Percentiles rank a stretch among this genome's conserved stretches.
Evolutionary conservation across 208 protist genomes (phyloP).

Genomic region (Leishmania gerbilli): DNA sequence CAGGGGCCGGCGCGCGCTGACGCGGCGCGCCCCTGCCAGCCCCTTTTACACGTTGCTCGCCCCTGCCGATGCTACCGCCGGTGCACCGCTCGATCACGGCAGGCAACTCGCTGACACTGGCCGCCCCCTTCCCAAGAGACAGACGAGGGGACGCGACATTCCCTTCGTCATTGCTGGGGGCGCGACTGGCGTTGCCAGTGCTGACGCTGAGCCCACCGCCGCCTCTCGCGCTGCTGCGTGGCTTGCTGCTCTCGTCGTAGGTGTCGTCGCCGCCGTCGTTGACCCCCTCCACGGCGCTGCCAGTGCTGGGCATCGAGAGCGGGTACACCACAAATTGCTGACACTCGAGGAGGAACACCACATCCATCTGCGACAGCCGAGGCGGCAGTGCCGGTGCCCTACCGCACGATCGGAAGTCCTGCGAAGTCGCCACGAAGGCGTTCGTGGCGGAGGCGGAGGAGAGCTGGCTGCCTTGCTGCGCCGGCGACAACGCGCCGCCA

Average conservation of each 20-base stretch:
- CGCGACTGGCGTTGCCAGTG: not conserved
- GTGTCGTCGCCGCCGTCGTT: not conserved
- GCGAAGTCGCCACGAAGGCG: not conserved
- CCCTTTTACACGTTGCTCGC: not conserved
- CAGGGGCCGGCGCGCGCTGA: not conserved
- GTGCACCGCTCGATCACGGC: constrained; percentile 31
- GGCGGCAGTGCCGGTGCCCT: constrained; percentile 7
- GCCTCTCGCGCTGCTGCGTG: not conserved
- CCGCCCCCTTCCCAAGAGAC: not conserved
- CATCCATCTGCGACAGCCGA: constrained; percentile 40
- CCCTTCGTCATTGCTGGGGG: not conserved
- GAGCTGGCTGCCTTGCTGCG: not conserved
- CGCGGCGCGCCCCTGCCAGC: not conserved
- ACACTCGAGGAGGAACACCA: constrained; percentile 44
- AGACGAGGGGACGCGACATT: not conserved
- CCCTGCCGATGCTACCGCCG: constrained; percentile 1
- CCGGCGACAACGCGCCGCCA: not conserved
- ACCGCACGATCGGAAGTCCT: not conserved
- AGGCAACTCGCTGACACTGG: not conserved
- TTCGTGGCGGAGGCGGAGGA: not conserved
- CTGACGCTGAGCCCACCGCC: not conserved
- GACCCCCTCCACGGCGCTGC: not conserved
- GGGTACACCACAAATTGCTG: constrained; percentile 54
- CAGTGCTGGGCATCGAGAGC: constrained; percentile 30
- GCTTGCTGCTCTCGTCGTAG: constrained; percentile 1